Evolutionary conservation across 768 basidiomycete species (phyloP), one percentile per base, ranked within the genome.

Genomic region (Trametes gibbosa): DNA sequence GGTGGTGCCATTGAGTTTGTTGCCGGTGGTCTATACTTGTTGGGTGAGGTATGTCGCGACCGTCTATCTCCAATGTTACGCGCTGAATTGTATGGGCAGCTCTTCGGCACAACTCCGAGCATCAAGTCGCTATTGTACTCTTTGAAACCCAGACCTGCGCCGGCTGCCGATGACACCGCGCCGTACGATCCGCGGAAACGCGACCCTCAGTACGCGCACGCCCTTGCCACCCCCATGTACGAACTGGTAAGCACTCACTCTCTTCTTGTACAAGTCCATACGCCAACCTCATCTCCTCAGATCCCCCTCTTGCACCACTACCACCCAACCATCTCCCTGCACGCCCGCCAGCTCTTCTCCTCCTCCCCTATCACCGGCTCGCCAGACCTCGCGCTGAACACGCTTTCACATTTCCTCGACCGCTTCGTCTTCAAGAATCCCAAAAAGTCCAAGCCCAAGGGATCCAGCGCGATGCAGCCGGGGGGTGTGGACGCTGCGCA

Each of bases 381-480:
- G 9, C 82, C 92, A 0, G 95, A 98, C 68, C 87, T 99, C 48
- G 86, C 91, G 10, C 85, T 94, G 56, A 95, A 97, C 75, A 95
- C 95, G 0, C 83, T 98, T 23, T 87, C 91, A 0, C 92, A 95
- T 67, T 98, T 99, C 83, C 82, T 98, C 40, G 97, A 98, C 70
- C 85, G 95, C 2, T 98, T 98, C 75, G 92, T 98, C 42, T 98
- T 93, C 78, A 92, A 95, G 73, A 98, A 98, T 70, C 87, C 95
- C 0, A 98, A 98, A 76, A 86, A 88, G 66, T 65, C 70, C 39
- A 76, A 74, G 58, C 75, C 82, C 8, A 88, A 86, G 68, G 95
- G 95, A n/a, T 79, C 84, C 0, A 92, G 89, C 61, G 90, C 91
- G 54, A 98, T 98, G 97, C 96, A 99, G 74, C 94, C 94, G n/a